phyloP scores from a whole-genome alignment of 352 stramenopile genomes.

The Phytophthora sansomeana region DNA sequence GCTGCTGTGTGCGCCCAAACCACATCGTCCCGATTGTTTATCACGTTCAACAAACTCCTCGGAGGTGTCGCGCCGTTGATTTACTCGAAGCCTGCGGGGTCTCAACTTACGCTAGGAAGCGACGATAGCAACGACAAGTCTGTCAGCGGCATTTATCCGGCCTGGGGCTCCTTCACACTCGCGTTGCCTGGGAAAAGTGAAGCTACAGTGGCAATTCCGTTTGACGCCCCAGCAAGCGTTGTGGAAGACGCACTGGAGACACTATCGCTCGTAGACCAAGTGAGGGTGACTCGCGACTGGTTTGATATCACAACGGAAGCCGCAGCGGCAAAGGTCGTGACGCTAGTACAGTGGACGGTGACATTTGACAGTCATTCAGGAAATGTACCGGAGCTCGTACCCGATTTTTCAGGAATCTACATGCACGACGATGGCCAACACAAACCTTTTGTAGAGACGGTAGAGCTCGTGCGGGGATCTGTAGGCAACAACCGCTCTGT shows the following conservation, averaged over 20 bases:
- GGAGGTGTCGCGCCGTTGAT: slow-evolving; percentile 69
- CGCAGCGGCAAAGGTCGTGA: slow-evolving; percentile 37
- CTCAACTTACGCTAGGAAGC: slow-evolving; percentile 44
- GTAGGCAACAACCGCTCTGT: slow-evolving; percentile 79
- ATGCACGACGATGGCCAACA: slow-evolving; percentile 62
- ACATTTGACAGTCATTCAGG: slow-evolving; percentile 68
- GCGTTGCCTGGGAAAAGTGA: slow-evolving; percentile 52
- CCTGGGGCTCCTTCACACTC: slow-evolving; percentile 89
- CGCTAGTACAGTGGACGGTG: slow-evolving; percentile 77
- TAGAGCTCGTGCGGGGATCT: slow-evolving; percentile 61
- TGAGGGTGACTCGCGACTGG: slow-evolving; percentile 82
- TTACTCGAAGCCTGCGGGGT: slow-evolving; percentile 40
- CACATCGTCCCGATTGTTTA: slow-evolving; percentile 63
- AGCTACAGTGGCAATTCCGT: slow-evolving; percentile 62
- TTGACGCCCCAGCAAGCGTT: slow-evolving; percentile 59
- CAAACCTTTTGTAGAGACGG: slow-evolving; percentile 56
- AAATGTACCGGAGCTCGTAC: slow-evolving; percentile 52
- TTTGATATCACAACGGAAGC: slow-evolving; percentile 65
- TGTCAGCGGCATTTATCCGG: slow-evolving; percentile 82
- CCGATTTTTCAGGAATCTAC: slow-evolving; percentile 49
- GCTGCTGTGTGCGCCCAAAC: slow-evolving; percentile 57
- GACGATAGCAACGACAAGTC: slow-evolving; percentile 62
- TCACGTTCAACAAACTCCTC: slow-evolving; percentile 71
- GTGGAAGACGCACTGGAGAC: slow-evolving; percentile 80
- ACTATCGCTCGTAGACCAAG: slow-evolving; percentile 79